Evolutionary conservation across 192 early-diverging fungal genomes (phyloP).

Genomic region (Mortierella antarctica): DNA sequence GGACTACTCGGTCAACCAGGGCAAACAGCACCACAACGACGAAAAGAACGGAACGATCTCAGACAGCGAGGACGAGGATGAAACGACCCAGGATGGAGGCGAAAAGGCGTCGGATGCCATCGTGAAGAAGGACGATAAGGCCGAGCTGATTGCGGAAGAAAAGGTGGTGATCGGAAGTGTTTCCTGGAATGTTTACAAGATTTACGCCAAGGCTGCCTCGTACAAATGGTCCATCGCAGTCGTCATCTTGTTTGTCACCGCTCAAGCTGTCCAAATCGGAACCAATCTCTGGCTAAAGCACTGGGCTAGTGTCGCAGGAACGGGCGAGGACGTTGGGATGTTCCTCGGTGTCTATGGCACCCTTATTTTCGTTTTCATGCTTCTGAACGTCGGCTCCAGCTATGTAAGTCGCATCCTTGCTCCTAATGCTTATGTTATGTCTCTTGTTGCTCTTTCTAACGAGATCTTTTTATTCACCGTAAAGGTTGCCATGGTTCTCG

Average conservation of each 20-base stretch:
- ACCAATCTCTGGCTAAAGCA: conserved; percentile 75
- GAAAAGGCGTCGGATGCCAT: conserved; percentile 17
- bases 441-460: too few species aligned
- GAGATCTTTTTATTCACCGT: too few species aligned
- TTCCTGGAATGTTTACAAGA: conserved; percentile 77
- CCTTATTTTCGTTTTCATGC: conserved; percentile 28
- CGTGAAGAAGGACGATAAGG: conserved; percentile 42
- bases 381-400: conserved; percentile 19
- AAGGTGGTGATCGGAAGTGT: conserved; percentile 85
- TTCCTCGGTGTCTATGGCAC: conserved; percentile 43
- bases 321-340: conserved; percentile 10
- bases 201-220: conserved; percentile 84
- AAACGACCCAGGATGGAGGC: conserved; percentile 60
- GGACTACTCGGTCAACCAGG: conserved; percentile 74
- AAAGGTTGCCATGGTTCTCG: conserved; percentile 26
- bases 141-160: conserved; percentile 81
- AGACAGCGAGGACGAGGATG: conserved; percentile 42
- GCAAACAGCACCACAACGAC: conserved; percentile 28
- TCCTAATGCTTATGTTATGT: too few species aligned
- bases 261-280: conserved; percentile 65
- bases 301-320: conserved; percentile 55
- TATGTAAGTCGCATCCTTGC: conserved; percentile 1
- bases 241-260: conserved; percentile 62
- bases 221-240: conserved; percentile 64
- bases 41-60: background rate